These are phyloP conservation scores for Penicillium italicum DNA, from an alignment of 2,329 filamentous ascomycete species.

Conservation along the genomic window DNA sequence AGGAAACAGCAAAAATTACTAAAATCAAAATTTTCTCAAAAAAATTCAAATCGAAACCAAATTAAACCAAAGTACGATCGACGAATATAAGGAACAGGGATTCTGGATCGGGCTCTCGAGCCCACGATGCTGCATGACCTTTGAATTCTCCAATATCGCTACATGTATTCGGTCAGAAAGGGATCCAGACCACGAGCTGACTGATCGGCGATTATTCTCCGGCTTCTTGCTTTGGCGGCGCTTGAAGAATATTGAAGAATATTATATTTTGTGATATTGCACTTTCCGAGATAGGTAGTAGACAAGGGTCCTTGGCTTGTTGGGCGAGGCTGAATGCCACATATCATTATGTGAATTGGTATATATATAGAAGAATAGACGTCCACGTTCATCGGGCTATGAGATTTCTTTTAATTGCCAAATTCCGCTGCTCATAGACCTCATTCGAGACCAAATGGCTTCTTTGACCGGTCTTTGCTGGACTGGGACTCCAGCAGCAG, in stretches of 20 bases:
- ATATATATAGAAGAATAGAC: neutral
- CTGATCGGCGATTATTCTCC: neutral
- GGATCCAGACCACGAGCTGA: neutral
- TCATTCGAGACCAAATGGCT: neutral
- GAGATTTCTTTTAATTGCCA: neutral
- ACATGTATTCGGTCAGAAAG: conserved; percentile 11
- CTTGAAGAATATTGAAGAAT: neutral
- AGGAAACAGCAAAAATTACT: neutral
- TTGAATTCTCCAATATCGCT: conserved; percentile 6
- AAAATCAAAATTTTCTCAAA: neutral
- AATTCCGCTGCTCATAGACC: neutral
- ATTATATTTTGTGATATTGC: neutral
- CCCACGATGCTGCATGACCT: conserved; percentile 15
- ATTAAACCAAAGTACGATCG: conserved; percentile 9
- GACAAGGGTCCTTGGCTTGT: neutral
- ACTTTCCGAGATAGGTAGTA: neutral
- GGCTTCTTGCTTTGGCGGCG: neutral
- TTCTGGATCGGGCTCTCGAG: conserved; percentile 11
- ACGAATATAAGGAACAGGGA: conserved; percentile 17
- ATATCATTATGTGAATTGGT: neutral
- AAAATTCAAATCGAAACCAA: neutral
- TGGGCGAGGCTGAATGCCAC: neutral
- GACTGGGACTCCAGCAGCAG: too few relatives aligned
- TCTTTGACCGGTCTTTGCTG: neutral
- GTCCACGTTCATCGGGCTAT: neutral